Percentiles rank a stretch among this genome's conserved stretches.
Evolutionary conservation across 768 basidiomycete genomes (phyloP).

Genomic region (Pleurotus djamor): DNA sequence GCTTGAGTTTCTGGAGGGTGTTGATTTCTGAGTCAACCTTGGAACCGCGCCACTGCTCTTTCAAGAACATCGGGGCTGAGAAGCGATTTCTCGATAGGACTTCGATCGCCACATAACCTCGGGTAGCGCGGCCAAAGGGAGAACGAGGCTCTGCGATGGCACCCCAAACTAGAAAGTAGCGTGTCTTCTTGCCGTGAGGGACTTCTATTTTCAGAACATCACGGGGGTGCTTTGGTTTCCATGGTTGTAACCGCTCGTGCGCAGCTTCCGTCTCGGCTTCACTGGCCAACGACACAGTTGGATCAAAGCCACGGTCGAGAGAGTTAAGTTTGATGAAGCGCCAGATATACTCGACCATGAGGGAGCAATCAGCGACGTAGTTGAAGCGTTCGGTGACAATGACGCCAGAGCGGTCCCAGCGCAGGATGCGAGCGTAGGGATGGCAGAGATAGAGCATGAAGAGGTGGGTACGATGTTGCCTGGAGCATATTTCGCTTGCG

Average conservation of each 20-base stretch:
- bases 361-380: constrained; percentile 6
- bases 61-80: constrained; percentile 18
- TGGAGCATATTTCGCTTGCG: constrained; percentile 13
- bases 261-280: neutral
- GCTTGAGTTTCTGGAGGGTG: constrained; percentile 16
- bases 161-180: neutral
- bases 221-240: neutral
- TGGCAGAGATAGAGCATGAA: constrained; percentile 25
- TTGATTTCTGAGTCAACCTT: constrained; percentile 16
- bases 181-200: neutral
- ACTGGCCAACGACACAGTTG: neutral
- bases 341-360: neutral
- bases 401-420: constrained; percentile 27
- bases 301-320: neutral
- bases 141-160: constrained; percentile 6
- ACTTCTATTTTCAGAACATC: neutral
- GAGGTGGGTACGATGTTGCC: constrained; percentile 22
- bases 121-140: constrained; percentile 14
- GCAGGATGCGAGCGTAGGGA: constrained; percentile 22
- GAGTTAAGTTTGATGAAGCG: neutral
- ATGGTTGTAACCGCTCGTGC: neutral
- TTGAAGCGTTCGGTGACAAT: constrained; percentile 25
- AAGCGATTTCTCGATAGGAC: neutral
- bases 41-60: constrained; percentile 25
- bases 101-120: constrained; percentile 14